Percentiles rank a stretch among this genome's conserved stretches.
Evolutionary conservation across 345 rosid species (phyloP).

Genomic region (Atalantia buxifolia): DNA sequence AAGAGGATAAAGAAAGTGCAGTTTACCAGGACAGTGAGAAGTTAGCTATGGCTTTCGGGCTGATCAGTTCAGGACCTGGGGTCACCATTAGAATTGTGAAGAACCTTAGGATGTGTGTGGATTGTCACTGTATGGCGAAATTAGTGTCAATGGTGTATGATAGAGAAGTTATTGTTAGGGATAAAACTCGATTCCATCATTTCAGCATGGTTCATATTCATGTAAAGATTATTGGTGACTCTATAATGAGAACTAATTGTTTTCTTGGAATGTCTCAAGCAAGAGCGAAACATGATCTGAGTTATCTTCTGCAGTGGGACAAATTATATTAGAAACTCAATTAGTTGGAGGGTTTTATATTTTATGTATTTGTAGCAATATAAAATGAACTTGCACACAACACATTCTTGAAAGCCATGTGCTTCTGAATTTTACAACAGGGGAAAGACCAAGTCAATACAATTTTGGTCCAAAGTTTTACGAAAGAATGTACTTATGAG

Average conservation of each 20-base stretch:
- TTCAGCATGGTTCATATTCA: slow-evolving; percentile 36
- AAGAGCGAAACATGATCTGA: neutral
- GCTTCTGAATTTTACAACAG: too few relatives aligned
- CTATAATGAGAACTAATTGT: neutral
- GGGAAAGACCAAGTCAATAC: too few relatives aligned
- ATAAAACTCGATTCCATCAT: slow-evolving; percentile 41
- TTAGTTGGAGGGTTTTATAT: neutral
- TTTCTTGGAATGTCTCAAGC: neutral
- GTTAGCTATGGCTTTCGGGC: slow-evolving; percentile 33
- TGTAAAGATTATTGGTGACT: slow-evolving; percentile 44
- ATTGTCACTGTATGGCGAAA: slow-evolving; percentile 34
- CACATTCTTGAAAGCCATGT: too few relatives aligned
- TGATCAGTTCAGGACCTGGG: slow-evolving; percentile 30
- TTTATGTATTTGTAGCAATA: neutral
- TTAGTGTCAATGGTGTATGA: slow-evolving; percentile 34
- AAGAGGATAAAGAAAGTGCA: slow-evolving; percentile 40
- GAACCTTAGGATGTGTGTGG: slow-evolving; percentile 46
- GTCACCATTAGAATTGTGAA: slow-evolving; percentile 35
- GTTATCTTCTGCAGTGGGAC: neutral
- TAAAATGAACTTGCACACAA: neutral
- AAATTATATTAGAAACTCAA: neutral
- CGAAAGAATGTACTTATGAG: neutral
- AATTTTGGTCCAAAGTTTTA: too few relatives aligned
- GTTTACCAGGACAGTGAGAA: slow-evolving; percentile 34
- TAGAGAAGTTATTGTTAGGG: slow-evolving; percentile 42